phyloP scores from a whole-genome alignment of 176 grass and related monocot species.

The Elymus sibiricus region DNA sequence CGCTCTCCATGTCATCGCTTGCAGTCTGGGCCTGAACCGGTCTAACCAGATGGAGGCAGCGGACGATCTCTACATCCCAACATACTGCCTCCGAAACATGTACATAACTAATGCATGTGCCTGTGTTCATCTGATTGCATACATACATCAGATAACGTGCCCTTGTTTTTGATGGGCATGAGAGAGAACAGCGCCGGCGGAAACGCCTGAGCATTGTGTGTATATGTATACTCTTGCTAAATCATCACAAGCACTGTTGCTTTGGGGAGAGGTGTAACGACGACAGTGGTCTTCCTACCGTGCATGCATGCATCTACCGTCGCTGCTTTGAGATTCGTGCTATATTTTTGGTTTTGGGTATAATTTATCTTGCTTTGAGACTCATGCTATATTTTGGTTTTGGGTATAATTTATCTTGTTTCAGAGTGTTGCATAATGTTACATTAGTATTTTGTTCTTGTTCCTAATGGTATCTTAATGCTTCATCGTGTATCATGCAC shows the following conservation, averaged over 20 bases:
- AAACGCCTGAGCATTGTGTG: neutral
- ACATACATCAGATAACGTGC: neutral
- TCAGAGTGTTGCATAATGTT: too few species aligned
- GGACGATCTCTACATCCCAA: neutral
- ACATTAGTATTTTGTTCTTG: too few species aligned
- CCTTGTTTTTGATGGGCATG: slow-evolving; percentile 38
- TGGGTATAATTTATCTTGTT: too few species aligned
- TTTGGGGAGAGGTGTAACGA: neutral
- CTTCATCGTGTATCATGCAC: too few species aligned
- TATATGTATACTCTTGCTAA: neutral
- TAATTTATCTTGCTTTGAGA: too few species aligned
- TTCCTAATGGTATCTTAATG: too few species aligned
- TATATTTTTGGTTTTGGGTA: too few species aligned
- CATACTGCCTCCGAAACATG: neutral
- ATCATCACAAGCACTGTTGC: neutral
- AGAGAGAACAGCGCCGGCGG: neutral
- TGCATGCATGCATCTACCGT: too few species aligned
- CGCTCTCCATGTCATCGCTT: slow-evolving; percentile 75
- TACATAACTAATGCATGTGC: slow-evolving; percentile 5
- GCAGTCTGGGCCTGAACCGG: slow-evolving; percentile 74
- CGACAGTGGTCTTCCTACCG: too few species aligned
- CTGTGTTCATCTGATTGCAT: neutral
- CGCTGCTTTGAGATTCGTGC: too few species aligned
- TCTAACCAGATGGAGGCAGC: neutral
- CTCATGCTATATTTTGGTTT: too few species aligned